Base-by-base conservation (phyloP, 306 rosid genomes). In the Macrotyloma uniflorum region DNA sequence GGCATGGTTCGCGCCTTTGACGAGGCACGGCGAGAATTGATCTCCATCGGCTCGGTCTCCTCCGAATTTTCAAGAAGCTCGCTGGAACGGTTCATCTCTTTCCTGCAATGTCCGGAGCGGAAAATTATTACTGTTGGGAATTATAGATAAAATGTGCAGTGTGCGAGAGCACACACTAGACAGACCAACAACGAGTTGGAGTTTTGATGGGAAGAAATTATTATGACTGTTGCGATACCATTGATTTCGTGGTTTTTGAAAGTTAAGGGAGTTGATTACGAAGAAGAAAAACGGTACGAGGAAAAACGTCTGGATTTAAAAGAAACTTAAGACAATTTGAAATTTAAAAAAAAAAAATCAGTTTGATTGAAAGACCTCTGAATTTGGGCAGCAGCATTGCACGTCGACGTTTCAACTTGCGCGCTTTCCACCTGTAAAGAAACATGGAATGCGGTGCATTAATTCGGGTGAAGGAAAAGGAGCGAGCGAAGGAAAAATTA, bases 331-430 rank as follows among this genome's bases (percentile, higher is more conserved):
- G 43, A n/a, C 53, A 36, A 59, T 45, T 79, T 75, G 63, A 77
- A 82, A 54, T 40, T 79, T n/a, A 55, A 28, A 76, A 15, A 55
- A 28, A 76, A 15, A 14, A 23, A 64, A 64, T 42, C 38, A 6
- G 43, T 20, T 72, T 15, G 50, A 7, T 80, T 77, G 22, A 74
- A 75, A 76, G 70, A 79, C 97, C 99, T 87, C 74, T 78, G 42
- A 35, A 19, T 42, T 78, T 82, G 85, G 76, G 83, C 71, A 72
- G 80, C 45, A 69, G 83, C 88, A 82, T 90, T 83, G 80, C 84
- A 77, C 87, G 87, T 81, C 59, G 89, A 84, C 71, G 92, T 85
- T 90, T 85, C 98, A 75, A 83, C 88, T 81, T 88, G 92, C 45
- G 85, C 89, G 55, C 89, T 84, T 82, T 89, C 93, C 50, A 85